phyloP scores from a whole-genome alignment of 2,329 filamentous ascomycete genomes.

The Xylogone sp. region DNA sequence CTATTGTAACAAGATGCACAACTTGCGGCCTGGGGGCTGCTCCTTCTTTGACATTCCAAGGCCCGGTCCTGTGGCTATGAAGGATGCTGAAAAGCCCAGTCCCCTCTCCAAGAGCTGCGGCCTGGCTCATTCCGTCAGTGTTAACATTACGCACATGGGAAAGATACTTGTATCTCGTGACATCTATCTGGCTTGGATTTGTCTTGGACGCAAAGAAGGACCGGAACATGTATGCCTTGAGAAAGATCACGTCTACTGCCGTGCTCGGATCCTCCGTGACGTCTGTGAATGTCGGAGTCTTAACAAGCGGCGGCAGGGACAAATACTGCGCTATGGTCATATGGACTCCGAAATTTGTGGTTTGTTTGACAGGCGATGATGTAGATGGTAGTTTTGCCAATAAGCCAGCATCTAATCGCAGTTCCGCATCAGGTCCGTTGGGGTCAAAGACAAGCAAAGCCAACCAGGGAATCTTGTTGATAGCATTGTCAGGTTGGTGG shows the following conservation, averaged over 20 bases:
- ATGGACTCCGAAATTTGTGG: too few species aligned
- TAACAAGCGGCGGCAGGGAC: too few species aligned
- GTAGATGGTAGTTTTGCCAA: too few species aligned
- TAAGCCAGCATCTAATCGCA: too few species aligned
- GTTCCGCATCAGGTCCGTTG: conserved; percentile 23
- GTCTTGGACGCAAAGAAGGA: not conserved
- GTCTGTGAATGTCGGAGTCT: too few species aligned
- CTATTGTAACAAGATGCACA: conserved; percentile 36
- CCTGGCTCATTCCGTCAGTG: conserved; percentile 32
- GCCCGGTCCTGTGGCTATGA: conserved; percentile 31
- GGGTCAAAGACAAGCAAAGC: conserved; percentile 29
- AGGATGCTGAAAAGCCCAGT: conserved; percentile 34
- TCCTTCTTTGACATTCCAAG: conserved; percentile 23
- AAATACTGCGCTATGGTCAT: too few species aligned
- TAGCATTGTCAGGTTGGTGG: conserved; percentile 8
- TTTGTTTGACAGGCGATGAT: too few species aligned
- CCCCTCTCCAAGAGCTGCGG: conserved; percentile 29
- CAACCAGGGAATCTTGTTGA: conserved; percentile 6
- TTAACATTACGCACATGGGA: conserved; percentile 39
- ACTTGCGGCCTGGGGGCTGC: conserved; percentile 21
- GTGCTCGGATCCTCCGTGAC: not conserved
- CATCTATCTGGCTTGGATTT: conserved; percentile 13
- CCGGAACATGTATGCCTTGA: not conserved
- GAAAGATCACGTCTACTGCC: not conserved
- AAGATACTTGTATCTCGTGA: conserved; percentile 26